Evolutionary conservation across 2,329 filamentous ascomycete genomes (phyloP), one percentile per base, ranked within the genome.

Genomic region (Fusarium ambrosium): DNA sequence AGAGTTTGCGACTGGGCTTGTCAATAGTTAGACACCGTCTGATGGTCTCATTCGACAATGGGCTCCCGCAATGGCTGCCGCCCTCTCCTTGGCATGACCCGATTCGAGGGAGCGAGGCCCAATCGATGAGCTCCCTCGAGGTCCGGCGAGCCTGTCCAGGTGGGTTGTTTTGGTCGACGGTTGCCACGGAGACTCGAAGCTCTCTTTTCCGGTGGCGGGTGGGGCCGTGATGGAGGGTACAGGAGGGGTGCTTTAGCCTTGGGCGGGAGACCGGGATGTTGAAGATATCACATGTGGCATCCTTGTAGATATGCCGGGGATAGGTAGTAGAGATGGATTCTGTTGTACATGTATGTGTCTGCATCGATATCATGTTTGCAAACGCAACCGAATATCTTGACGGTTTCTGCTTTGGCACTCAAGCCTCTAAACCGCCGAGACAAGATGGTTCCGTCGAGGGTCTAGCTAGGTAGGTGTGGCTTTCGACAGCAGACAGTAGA

Each of bases 1-100:
- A 74, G 65, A 58, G 72, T 75, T 69, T 59, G n/a, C 51, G 60
- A 43, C 69, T 51, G 75, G 51, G 29, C 72, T 29, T 67, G 72
- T 62, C 69, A 64, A 73, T 55, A 66, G 66, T 14, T 41, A 22
- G 45, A 29, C 43, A 29, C 43, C 27, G 41, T 22, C 59, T 43
- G 34, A 34, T 43, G 45, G 51, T 58, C 62, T 66, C 36, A 74
- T 74, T 74, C 71, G 69, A 34, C 64, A 55, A 55, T 60, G 60
- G 61, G 61, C 27, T 58, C 62, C 55, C 37, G 36, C 48, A 34
- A 6, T 36, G 45, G 43, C 61, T 73, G 72, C 72, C 66, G 72
- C 51, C 69, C 75, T 75, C 65, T 34, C 53, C 73, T 68, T 64
- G 60, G 65, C 36, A 66, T 62, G 43, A 43, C 41, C 43, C 64